A percentile compares a stretch with the other conserved stretches of the same genome.
Evolutionary conservation across 129 eudicot genomes (phyloP).

Genomic region (Pulicaria dysenterica): DNA sequence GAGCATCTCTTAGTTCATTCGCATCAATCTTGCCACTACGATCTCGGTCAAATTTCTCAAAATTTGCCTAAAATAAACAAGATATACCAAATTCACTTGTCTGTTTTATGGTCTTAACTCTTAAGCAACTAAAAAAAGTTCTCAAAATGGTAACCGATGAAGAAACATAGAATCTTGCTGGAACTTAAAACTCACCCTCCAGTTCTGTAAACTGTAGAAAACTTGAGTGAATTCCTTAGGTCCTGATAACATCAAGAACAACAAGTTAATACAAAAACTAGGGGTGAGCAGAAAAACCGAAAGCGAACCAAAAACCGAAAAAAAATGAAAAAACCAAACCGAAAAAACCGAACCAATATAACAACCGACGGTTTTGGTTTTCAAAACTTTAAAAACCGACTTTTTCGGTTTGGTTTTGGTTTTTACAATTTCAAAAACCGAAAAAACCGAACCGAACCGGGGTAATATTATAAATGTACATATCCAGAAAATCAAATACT

Average conservation of each 20-base stretch:
- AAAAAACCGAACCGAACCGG: too few species aligned
- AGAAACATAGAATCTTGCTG: not conserved
- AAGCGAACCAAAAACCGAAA: too few species aligned
- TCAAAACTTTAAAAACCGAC: too few species aligned
- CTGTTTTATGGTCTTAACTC: not conserved
- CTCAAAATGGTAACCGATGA: not conserved
- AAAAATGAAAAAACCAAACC: too few species aligned
- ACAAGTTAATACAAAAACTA: constrained; percentile 13
- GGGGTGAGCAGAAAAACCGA: too few species aligned
- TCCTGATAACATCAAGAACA: constrained; percentile 49
- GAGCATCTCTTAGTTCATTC: constrained; percentile 76
- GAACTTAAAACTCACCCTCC: constrained; percentile 76
- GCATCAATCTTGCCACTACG: constrained; percentile 84
- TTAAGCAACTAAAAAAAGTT: too few species aligned
- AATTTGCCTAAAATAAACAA: constrained; percentile 47
- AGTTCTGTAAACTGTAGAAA: constrained; percentile 79
- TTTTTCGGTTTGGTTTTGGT: too few species aligned
- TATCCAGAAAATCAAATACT: too few species aligned
- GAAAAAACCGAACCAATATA: too few species aligned
- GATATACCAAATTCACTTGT: not conserved
- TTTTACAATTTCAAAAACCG: too few species aligned
- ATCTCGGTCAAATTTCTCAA: constrained; percentile 85
- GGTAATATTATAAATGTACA: too few species aligned
- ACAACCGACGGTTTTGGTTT: too few species aligned
- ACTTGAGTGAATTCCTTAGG: constrained; percentile 83